A percentile compares a stretch with the other conserved stretches of the same genome.
These are phyloP conservation scores for Boletellus emodensis DNA, from an alignment of 768 basidiomycete genomes.

Conservation along the genomic window DNA sequence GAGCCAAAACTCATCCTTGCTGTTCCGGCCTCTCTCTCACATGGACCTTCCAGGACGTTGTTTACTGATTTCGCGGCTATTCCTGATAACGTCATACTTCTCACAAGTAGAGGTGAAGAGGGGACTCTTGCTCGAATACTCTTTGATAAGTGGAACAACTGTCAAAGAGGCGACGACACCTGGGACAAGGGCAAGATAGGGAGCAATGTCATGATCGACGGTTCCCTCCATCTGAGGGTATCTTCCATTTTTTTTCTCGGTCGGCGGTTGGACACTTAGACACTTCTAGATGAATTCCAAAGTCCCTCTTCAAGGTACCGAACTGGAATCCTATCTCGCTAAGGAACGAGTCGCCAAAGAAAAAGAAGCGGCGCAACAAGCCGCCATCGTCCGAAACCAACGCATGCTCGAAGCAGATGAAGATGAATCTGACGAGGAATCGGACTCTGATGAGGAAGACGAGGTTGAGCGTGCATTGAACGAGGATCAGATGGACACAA, in stretches of 20 bases:
- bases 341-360: conserved; percentile 76
- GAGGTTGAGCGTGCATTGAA: conserved; percentile 49
- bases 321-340: conserved; percentile 76
- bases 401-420: conserved; percentile 94
- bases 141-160: conserved; percentile 82
- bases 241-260: conserved; percentile 10
- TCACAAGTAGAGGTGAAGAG: conserved; percentile 76
- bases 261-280: conserved; percentile 2
- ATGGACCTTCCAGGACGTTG: conserved; percentile 83
- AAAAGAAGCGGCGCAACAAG: conserved; percentile 82
- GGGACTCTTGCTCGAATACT: conserved; percentile 75
- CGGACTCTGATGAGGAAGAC: conserved; percentile 66
- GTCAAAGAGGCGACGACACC: conserved; percentile 74
- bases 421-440: conserved; percentile 72
- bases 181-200: conserved; percentile 93
- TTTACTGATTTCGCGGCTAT: conserved; percentile 84
- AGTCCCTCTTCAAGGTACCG: conserved; percentile 83
- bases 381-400: conserved; percentile 75
- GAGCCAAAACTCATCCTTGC: conserved; percentile 93
- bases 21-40: conserved; percentile 87
- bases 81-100: conserved; percentile 80
- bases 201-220: conserved; percentile 77
- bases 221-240: conserved; percentile 63
- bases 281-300: conserved; percentile 73
- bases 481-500: conserved; percentile 46